These are phyloP conservation scores for Climacium dendroides DNA, from an alignment of 225 moss, liverwort and hornwort genomes.

Conservation along the genomic window DNA sequence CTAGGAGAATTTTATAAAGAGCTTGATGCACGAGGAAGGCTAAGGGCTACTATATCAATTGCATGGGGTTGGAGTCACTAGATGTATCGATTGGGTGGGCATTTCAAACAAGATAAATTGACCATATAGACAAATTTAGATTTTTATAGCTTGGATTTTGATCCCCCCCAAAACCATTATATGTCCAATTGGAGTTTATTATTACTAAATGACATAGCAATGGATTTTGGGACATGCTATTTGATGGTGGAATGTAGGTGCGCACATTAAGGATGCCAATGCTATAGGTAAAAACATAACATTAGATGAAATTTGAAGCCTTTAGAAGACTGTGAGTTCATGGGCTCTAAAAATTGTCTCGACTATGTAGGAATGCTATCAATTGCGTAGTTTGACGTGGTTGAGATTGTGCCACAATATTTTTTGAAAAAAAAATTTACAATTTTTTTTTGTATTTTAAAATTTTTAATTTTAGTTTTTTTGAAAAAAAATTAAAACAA, in stretches of 20 bases:
- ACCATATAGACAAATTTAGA: fast-evolving
- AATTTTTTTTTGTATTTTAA: too few relatives aligned
- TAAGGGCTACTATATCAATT: fast-evolving
- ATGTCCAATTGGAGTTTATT: fast-evolving
- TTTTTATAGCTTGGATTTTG: neutral
- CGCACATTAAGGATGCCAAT: fast-evolving
- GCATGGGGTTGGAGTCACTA: neutral
- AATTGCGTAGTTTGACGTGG: too few relatives aligned
- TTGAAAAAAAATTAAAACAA: too few relatives aligned
- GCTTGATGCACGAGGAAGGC: fast-evolving
- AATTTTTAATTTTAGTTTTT: too few relatives aligned
- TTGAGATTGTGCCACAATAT: too few relatives aligned
- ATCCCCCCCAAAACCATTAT: too few relatives aligned
- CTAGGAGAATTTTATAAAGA: neutral
- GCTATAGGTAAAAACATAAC: neutral
- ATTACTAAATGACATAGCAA: neutral
- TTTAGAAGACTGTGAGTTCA: too few relatives aligned
- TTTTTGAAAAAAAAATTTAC: too few relatives aligned
- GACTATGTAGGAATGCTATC: too few relatives aligned
- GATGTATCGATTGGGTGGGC: fast-evolving
- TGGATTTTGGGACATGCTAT: fast-evolving
- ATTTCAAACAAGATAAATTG: neutral
- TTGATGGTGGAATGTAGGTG: neutral
- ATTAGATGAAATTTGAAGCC: too few relatives aligned
- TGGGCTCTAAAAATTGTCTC: too few relatives aligned